phyloP scores from a whole-genome alignment of 75 land plant genomes.

The Pinus tabuliformis region DNA sequence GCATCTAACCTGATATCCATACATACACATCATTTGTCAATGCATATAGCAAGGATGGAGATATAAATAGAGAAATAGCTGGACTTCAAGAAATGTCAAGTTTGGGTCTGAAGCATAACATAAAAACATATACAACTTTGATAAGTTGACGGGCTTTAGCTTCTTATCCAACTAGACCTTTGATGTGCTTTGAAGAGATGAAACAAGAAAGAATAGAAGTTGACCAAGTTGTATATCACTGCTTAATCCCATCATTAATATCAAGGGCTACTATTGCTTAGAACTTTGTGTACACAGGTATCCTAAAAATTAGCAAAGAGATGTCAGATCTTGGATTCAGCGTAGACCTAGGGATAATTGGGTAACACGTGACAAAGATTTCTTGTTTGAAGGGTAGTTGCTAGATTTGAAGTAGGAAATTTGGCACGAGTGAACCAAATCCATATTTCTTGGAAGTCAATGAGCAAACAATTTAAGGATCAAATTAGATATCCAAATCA shows the following conservation, averaged over 20 bases:
- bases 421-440: no score
- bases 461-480: no score
- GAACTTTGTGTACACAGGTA: constrained; percentile 48
- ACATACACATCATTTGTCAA: constrained; percentile 93
- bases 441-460: no score
- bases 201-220: constrained; percentile 71
- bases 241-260: constrained; percentile 78
- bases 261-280: constrained; percentile 78
- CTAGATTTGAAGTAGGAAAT: no score
- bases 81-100: constrained; percentile 72
- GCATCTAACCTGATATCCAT: constrained; percentile 75
- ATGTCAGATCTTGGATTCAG: constrained; percentile 63
- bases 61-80: constrained; percentile 77
- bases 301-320: constrained; percentile 55
- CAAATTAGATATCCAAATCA: no score
- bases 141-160: constrained; percentile 92
- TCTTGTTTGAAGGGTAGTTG: no score
- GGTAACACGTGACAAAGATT: no score
- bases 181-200: constrained; percentile 80
- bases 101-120: constrained; percentile 75
- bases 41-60: constrained; percentile 95
- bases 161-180: constrained; percentile 86
- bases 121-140: constrained; percentile 82
- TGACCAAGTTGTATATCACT: constrained; percentile 87
- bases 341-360: constrained; percentile 80